Conservation (phyloP, 1,139 yeast species). For the Debaryomyces subglobosus region DNA sequence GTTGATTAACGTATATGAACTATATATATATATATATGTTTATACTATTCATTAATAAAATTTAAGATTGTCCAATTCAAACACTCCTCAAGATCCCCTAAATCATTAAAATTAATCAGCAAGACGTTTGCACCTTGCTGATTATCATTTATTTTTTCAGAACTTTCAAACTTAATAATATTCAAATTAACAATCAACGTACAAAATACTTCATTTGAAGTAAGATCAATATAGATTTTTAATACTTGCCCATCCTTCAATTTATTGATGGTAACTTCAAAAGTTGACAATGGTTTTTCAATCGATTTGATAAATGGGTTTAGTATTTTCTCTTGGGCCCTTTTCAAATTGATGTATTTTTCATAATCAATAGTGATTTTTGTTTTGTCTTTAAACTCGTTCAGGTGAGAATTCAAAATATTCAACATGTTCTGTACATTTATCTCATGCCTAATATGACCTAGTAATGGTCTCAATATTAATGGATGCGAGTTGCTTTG, state of each 20-base stretch:
- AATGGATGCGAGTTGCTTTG: constrained; percentile 51
- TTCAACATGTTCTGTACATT: constrained; percentile 46
- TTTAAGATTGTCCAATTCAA: constrained; percentile 59
- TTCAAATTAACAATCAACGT: constrained; percentile 37
- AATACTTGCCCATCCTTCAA: constrained; percentile 21
- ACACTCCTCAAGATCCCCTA: constrained; percentile 66
- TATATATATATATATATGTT: constrained; percentile 2
- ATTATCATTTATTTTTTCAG: constrained; percentile 32
- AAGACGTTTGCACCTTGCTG: constrained; percentile 42
- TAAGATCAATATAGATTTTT: constrained; percentile 34
- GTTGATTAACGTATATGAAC: constrained; percentile 15
- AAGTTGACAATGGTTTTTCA: constrained; percentile 36
- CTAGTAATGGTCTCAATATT: constrained; percentile 66
- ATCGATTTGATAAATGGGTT: constrained; percentile 47
- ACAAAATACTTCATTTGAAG: constrained; percentile 47
- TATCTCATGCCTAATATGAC: constrained; percentile 66
- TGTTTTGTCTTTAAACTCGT: constrained; percentile 22
- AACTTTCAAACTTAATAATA: constrained; percentile 36
- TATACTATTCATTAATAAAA: constrained; percentile 25
- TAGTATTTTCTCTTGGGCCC: constrained; percentile 19
- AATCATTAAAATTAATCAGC: constrained; percentile 56
- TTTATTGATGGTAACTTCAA: constrained; percentile 22
- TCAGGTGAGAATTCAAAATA: constrained; percentile 38
- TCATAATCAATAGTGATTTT: constrained; percentile 22
- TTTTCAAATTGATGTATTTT: constrained; percentile 29